Evolutionary conservation across 2,329 filamentous ascomycete species (phyloP).

Genomic region (Helminthosporium solani): DNA sequence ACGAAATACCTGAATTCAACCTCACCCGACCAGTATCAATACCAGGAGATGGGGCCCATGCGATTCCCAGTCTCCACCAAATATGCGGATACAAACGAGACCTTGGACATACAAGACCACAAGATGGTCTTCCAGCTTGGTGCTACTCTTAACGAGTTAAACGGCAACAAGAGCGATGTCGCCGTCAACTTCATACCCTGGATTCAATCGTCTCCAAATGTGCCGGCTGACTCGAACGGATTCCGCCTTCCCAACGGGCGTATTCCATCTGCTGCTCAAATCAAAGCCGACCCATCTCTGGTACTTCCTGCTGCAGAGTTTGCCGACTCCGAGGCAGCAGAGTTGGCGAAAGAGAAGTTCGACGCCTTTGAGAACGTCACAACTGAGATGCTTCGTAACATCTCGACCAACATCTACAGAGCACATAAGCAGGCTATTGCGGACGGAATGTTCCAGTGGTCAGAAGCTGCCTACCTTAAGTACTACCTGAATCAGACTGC

Average conservation of each 20-base stretch:
- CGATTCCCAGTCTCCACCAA: constrained; percentile 57
- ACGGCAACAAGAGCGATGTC: constrained; percentile 51
- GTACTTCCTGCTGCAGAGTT: constrained; percentile 14
- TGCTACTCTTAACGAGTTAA: constrained; percentile 60
- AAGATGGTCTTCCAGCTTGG: constrained; percentile 65
- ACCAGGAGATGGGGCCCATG: constrained; percentile 69
- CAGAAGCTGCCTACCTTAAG: constrained; percentile 62
- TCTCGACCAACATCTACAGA: constrained; percentile 50
- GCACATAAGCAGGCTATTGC: constrained; percentile 58
- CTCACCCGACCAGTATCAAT: constrained; percentile 62
- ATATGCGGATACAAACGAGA: constrained; percentile 56
- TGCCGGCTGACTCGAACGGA: constrained; percentile 46
- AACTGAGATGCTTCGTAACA: constrained; percentile 39
- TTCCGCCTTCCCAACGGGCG: constrained; percentile 37
- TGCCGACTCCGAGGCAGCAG: constrained; percentile 19
- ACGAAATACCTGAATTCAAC: constrained; percentile 63
- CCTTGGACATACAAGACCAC: constrained; percentile 61
- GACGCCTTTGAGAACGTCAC: constrained; percentile 23
- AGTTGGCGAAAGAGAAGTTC: constrained; percentile 21
- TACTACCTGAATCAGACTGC: constrained; percentile 60
- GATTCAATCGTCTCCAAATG: constrained; percentile 59
- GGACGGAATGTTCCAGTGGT: constrained; percentile 62
- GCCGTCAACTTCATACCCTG: constrained; percentile 63
- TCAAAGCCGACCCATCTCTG: constrained; percentile 30
- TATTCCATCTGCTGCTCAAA: constrained; percentile 33